Conservation (phyloP, 2,329 filamentous ascomycete species). For the Colletotrichum cordylinicola region DNA sequence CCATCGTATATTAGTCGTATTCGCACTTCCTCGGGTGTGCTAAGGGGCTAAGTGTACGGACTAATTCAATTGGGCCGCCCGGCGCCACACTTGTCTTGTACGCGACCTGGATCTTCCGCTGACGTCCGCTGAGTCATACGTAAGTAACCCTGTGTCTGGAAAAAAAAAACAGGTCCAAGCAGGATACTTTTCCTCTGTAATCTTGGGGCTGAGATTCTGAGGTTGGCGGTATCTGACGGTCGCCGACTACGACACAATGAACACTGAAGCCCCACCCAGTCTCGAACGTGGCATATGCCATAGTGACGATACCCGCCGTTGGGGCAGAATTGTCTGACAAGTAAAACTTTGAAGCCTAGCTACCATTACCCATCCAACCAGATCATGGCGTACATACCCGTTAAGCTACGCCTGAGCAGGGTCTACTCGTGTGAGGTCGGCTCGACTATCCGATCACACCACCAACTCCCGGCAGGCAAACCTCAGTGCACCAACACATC, state of each 20-base stretch:
- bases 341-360: background rate
- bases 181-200: background rate
- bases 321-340: background rate
- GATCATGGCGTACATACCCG: background rate
- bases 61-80: constrained; percentile 4
- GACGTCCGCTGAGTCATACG: constrained; percentile 5
- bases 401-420: background rate
- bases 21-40: constrained; percentile 9
- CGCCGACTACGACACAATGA: background rate
- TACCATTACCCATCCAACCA: background rate
- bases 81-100: constrained; percentile 1
- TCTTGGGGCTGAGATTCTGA: background rate
- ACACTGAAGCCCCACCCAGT: background rate
- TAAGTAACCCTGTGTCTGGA: background rate
- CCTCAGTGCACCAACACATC: background rate
- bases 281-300: background rate
- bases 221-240: background rate
- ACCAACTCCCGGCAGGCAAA: background rate
- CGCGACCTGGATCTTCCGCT: background rate
- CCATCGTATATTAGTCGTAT: constrained; percentile 7
- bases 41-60: background rate
- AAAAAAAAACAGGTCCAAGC: background rate
- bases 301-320: background rate
- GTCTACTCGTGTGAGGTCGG: background rate
- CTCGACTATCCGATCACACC: constrained; percentile 9